Evolutionary conservation across 2,329 filamentous ascomycete genomes (phyloP), one percentile per base, ranked within the genome.

Genomic region (Penicillium sp.): DNA sequence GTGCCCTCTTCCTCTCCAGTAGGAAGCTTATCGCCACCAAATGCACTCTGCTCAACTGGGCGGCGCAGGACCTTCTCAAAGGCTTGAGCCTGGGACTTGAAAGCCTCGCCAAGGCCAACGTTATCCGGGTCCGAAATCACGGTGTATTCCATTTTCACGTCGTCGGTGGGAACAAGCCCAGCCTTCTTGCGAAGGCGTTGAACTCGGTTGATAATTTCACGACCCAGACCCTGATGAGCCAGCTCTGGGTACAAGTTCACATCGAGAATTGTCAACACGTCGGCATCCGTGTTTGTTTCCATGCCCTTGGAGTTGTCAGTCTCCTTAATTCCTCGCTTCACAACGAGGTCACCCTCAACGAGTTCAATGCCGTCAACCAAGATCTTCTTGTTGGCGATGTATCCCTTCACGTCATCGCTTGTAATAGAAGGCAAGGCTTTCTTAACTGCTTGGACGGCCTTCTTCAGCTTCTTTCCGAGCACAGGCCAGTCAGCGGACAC

Each of bases 401-500:
- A 99, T 38, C 79, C 77, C 71, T 92, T 90, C 57, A 96, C 91
- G 63, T 96, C 84, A 12, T 90, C 85, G 63, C 87, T 92, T 21
- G 83, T 89, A 46, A 99, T 79, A 38, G 77, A 80, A 6, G 92
- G 92, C 44, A 99, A 78, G 2, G 90, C 91, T 77, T 93, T 95
- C 80, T 95, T 95, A 64, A 97, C 91, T 70, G 88, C 90, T 61
- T 86, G 85, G 61, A 91, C 90, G 67, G 97, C 92, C 76, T 96
- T 97, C 82, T 96, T 96, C 64, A 97, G 82, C 79, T 97, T 97
- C 83, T 96, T 96, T 61, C 94, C 94, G 16, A 99, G 82, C 2
- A 90, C 88, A 15, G 94, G 91, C 88, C 94, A 97, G 74, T 99
- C 94, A 8, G 91, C 92, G 38, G 84, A 85, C 16, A 93, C 90